Evolutionary conservation across 768 basidiomycete species (phyloP).

Genomic region (Rhodosporidiobolus sp.): DNA sequence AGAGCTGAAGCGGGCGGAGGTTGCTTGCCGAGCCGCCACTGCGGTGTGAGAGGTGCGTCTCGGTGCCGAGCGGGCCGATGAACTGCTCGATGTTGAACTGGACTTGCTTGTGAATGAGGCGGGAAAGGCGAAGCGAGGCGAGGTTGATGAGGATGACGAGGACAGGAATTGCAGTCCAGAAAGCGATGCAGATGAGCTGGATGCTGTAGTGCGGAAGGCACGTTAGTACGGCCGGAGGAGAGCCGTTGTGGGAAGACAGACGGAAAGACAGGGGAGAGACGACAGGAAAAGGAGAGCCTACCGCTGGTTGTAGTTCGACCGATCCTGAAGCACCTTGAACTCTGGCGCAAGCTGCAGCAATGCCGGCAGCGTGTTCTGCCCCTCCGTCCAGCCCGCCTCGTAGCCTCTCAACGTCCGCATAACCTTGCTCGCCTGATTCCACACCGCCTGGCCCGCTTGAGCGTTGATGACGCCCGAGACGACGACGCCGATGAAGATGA

Average conservation of each 20-base stretch:
- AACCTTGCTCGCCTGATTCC: not conserved
- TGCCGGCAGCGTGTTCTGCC: not conserved
- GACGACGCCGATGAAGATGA: constrained; percentile 2
- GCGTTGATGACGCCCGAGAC: not conserved
- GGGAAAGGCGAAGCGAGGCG: constrained; percentile 4
- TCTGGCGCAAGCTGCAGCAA: not conserved
- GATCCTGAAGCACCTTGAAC: not conserved
- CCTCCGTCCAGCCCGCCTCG: not conserved
- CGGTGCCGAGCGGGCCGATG: constrained; percentile 2
- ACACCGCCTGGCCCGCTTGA: not conserved
- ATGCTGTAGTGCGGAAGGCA: not conserved
- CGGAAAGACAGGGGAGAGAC: too few relatives aligned
- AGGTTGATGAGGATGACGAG: not conserved
- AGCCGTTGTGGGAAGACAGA: not conserved
- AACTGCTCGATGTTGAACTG: constrained; percentile 9
- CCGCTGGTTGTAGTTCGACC: not conserved
- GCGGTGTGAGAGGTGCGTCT: not conserved
- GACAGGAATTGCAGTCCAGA: not conserved
- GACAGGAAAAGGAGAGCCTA: too few relatives aligned
- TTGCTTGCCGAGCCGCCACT: not conserved
- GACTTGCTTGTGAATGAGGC: not conserved
- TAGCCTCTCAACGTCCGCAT: not conserved
- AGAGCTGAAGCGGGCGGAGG: not conserved
- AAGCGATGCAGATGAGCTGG: not conserved
- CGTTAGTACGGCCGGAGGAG: not conserved